Evolutionary conservation across 1,284 basidiomycete genomes (phyloP).

Genomic region (Wallemia ichthyophaga): DNA sequence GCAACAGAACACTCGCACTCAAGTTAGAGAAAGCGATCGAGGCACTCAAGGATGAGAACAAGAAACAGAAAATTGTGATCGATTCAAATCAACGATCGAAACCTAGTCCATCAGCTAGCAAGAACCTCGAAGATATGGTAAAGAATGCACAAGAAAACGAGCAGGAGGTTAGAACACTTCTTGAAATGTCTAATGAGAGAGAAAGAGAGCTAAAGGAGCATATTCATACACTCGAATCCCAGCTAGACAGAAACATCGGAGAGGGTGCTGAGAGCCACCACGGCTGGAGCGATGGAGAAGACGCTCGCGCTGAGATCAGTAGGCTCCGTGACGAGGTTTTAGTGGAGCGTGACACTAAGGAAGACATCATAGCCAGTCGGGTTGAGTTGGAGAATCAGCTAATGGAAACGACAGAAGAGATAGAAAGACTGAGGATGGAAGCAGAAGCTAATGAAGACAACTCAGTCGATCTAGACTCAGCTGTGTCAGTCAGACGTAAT

Average conservation of each 20-base stretch:
- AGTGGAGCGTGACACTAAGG: conserved; percentile 28
- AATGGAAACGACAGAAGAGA: conserved; percentile 33
- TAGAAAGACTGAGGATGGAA: conserved; percentile 31
- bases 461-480: not conserved
- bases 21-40: conserved; percentile 55
- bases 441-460: conserved; percentile 18
- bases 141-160: not conserved
- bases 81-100: conserved; percentile 11
- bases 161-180: not conserved
- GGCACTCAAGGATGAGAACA: conserved; percentile 24
- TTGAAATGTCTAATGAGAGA: not conserved
- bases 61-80: not conserved
- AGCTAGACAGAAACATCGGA: conserved; percentile 6
- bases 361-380: conserved; percentile 7
- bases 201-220: conserved; percentile 47
- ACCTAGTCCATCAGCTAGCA: not conserved
- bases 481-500: not conserved
- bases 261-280: conserved; percentile 2
- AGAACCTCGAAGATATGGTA: not conserved
- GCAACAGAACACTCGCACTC: conserved; percentile 56
- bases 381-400: conserved; percentile 8
- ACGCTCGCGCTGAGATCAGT: conserved; percentile 10
- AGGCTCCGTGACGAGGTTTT: conserved; percentile 30
- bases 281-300: conserved; percentile 10
- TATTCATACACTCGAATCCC: conserved; percentile 32